Evolutionary conservation across 306 rosid species (phyloP).

Genomic region (Leucaena leucocephala): DNA sequence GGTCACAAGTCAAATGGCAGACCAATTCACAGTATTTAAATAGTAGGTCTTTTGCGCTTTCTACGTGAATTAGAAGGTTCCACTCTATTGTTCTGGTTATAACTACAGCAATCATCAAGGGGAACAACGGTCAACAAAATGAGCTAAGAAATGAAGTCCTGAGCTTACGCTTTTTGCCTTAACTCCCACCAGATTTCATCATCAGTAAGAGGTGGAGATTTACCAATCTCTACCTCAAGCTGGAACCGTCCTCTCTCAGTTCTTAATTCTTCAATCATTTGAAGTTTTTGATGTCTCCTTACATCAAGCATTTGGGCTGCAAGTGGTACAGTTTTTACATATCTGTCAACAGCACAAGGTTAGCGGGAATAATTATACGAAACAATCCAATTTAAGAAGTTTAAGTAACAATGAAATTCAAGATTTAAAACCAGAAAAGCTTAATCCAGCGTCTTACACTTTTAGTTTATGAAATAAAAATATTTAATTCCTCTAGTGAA

Average conservation of each 20-base stretch:
- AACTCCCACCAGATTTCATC: slow-evolving; percentile 90
- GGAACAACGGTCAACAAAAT: slow-evolving; percentile 32
- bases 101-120: slow-evolving; percentile 12
- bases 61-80: neutral
- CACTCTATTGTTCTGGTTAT: slow-evolving; percentile 25
- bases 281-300: slow-evolving; percentile 85
- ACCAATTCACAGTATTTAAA: neutral
- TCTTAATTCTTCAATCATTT: slow-evolving; percentile 73
- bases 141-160: slow-evolving; percentile 19
- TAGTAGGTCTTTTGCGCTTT: neutral
- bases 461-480: neutral
- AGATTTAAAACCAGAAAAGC: slow-evolving; percentile 18
- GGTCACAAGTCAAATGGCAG: neutral
- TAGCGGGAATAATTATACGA: slow-evolving; percentile 2
- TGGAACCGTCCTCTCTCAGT: slow-evolving; percentile 65
- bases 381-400: slow-evolving; percentile 23
- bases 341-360: slow-evolving; percentile 55
- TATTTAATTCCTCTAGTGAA: neutral
- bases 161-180: slow-evolving; percentile 79
- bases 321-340: slow-evolving; percentile 92
- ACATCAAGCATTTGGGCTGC: slow-evolving; percentile 94
- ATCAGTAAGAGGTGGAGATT: slow-evolving; percentile 92
- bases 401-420: slow-evolving; percentile 24
- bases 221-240: slow-evolving; percentile 92
- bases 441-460: neutral